Evolutionary conservation across 1,284 basidiomycete genomes (phyloP).

Genomic region (Sanghuangporus weigelae): DNA sequence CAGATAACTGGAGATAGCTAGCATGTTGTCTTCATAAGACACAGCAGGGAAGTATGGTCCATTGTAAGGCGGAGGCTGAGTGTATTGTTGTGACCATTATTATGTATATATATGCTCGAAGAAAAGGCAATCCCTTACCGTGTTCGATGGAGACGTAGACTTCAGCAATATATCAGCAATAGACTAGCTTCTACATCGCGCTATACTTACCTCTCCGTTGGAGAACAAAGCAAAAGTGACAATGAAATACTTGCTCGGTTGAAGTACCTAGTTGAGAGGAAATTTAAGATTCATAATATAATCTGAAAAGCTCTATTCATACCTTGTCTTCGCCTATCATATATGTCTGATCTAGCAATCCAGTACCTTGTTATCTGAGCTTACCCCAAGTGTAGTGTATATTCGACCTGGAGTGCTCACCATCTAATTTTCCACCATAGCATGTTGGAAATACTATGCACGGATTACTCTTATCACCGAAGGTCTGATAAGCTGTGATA

Average conservation of each 20-base stretch:
- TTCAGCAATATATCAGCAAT: slow-evolving; percentile 9
- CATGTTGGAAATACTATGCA: slow-evolving; percentile 38
- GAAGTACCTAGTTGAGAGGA: slow-evolving; percentile 10
- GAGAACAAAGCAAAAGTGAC: slow-evolving; percentile 23
- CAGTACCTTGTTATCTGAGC: slow-evolving; percentile 5
- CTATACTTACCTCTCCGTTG: slow-evolving; percentile 21
- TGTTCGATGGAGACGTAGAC: slow-evolving; percentile 30
- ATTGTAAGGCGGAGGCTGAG: slow-evolving; percentile 28
- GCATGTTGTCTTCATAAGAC: slow-evolving; percentile 29
- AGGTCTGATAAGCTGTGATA: slow-evolving; percentile 35
- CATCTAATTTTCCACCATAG: slow-evolving; percentile 32
- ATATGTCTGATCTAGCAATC: slow-evolving; percentile 20
- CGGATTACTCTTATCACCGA: slow-evolving; percentile 31
- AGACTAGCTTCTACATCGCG: neutral
- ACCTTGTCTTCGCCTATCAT: slow-evolving; percentile 22
- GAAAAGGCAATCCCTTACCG: slow-evolving; percentile 16
- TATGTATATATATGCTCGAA: neutral
- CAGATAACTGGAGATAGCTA: neutral
- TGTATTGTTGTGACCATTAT: neutral
- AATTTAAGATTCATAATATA: neutral
- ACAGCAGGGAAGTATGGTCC: slow-evolving; percentile 31
- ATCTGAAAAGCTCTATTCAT: neutral
- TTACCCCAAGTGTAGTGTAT: neutral
- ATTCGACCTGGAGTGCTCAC: slow-evolving; percentile 22
- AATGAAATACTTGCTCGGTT: slow-evolving; percentile 22